Evolutionary conservation across 73 alveolate species (phyloP).

Genomic region (Paramecium sexaurelia): DNA sequence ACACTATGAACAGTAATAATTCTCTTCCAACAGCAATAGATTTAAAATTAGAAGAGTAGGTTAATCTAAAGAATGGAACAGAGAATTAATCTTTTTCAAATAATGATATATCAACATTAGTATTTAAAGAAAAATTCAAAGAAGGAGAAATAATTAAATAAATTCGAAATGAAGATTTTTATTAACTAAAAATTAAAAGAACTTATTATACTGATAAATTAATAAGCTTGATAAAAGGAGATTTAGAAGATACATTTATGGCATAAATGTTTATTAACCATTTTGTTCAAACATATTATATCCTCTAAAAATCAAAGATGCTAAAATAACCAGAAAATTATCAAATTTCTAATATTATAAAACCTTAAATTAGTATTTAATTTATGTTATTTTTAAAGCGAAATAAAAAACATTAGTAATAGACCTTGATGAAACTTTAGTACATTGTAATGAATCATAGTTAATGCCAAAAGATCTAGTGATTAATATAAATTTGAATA

Average conservation of each 20-base stretch:
- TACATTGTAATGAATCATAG: slow-evolving; percentile 57
- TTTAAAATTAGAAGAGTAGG: neutral
- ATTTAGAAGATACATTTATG: neutral
- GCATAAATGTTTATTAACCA: neutral
- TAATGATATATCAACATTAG: neutral
- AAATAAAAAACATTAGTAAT: slow-evolving; percentile 44
- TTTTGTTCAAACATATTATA: neutral
- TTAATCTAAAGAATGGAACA: neutral
- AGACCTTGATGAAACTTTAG: slow-evolving; percentile 65
- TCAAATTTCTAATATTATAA: neutral
- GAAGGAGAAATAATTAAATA: neutral
- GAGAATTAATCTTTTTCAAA: neutral
- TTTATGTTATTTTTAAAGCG: neutral
- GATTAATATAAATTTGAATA: neutral
- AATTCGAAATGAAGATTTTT: neutral
- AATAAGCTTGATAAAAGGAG: neutral
- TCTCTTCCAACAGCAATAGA: neutral
- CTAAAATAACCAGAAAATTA: neutral
- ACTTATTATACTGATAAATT: neutral
- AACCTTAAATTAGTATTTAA: neutral
- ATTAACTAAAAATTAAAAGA: neutral
- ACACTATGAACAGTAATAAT: neutral
- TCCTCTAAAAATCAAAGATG: neutral
- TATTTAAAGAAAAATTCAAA: neutral
- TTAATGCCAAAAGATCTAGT: slow-evolving; percentile 2